Percentiles rank a stretch among this genome's conserved stretches.
Conservation (phyloP, 2,329 filamentous ascomycete genomes). For the Lasiodiplodia sp. region DNA sequence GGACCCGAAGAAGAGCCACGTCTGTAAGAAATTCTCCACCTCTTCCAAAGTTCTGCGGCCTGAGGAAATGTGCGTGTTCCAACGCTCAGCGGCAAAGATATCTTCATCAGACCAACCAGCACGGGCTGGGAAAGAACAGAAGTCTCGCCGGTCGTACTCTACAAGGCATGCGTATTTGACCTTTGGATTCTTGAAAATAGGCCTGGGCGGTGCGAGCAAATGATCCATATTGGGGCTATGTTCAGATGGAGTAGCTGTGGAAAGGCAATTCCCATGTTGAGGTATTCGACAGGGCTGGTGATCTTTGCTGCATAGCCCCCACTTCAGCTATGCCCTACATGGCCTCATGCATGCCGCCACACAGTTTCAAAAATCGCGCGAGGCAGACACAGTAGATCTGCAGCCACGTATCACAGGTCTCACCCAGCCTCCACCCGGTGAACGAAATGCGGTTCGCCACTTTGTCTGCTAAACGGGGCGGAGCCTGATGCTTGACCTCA, state of each 20-base stretch:
- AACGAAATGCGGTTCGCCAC: background rate
- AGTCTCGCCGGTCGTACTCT: background rate
- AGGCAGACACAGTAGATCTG: background rate
- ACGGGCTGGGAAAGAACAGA: background rate
- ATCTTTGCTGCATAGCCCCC: background rate
- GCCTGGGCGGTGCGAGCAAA: background rate
- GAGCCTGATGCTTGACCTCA: background rate
- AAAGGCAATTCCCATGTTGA: background rate
- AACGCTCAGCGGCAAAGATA: too few species aligned
- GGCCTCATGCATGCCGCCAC: background rate
- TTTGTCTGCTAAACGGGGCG: background rate
- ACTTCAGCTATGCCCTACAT: background rate
- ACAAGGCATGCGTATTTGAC: background rate
- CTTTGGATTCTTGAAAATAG: background rate
- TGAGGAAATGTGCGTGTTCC: too few species aligned
- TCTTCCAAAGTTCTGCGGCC: too few species aligned
- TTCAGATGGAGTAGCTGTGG: background rate
- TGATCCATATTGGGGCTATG: too few species aligned
- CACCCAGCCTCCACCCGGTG: background rate
- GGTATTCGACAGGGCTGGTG: background rate
- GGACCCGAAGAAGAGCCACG: too few species aligned
- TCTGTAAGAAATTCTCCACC: too few species aligned
- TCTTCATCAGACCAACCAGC: too few species aligned
- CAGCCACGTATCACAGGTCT: background rate
- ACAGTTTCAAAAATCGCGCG: background rate